Conservation (phyloP, 257 asterid species). For the Verbascum thapsus region DNA sequence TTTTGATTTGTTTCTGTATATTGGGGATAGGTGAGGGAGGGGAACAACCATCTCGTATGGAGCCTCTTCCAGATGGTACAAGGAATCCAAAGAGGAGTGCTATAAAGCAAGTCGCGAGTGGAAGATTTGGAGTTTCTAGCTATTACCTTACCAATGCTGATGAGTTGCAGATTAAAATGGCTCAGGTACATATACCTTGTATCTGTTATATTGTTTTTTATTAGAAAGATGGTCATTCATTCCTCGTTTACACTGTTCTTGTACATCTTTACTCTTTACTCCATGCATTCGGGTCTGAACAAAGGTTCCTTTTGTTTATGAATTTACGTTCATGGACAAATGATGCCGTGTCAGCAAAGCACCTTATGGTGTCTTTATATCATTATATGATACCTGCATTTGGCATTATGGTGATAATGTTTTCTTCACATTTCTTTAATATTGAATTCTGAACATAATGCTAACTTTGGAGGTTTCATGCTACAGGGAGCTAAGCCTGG, state of each 20-base stretch:
- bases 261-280: conserved; percentile 28
- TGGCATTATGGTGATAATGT: conserved; percentile 58
- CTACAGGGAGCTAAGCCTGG: conserved; percentile 99
- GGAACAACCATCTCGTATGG: conserved; percentile 98
- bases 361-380: conserved; percentile 66
- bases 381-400: conserved; percentile 52
- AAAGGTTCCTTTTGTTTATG: conserved; percentile 52
- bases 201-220: not conserved
- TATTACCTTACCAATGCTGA: conserved; percentile 96
- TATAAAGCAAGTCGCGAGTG: conserved; percentile 99
- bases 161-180: conserved; percentile 96
- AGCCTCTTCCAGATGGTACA: conserved; percentile 89
- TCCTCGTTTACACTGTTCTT: conserved; percentile 15
- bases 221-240: conserved; percentile 4
- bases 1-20: conserved; percentile 4
- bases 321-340: conserved; percentile 61
- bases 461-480: conserved; percentile 36
- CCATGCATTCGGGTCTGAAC: conserved; percentile 36
- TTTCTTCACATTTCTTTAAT: conserved; percentile 28
- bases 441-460: conserved; percentile 7
- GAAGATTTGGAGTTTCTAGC: conserved; percentile 98
- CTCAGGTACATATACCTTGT: conserved; percentile 71
- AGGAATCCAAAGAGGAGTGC: conserved; percentile 92
- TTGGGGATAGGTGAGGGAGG: conserved; percentile 91
- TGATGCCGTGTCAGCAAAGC: conserved; percentile 57